phyloP scores from a whole-genome alignment of 2,329 filamentous ascomycete genomes.

The Fusarium anthophilum region DNA sequence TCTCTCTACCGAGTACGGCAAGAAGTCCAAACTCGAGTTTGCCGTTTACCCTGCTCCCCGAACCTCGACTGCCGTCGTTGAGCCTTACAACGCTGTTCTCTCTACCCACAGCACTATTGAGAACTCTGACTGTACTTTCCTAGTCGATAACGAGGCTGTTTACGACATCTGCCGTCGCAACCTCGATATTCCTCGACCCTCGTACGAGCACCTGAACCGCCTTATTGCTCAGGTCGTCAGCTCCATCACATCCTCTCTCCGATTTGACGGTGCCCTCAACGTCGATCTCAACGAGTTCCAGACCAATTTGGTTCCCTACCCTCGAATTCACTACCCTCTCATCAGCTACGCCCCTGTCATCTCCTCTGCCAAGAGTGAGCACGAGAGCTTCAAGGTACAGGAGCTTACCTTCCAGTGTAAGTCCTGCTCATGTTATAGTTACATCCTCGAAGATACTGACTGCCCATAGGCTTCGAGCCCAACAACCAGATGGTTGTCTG shows the following conservation, averaged over 20 bases:
- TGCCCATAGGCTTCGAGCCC: slow-evolving; percentile 71
- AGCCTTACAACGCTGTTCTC: slow-evolving; percentile 79
- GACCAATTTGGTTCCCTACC: slow-evolving; percentile 79
- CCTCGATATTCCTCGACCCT: slow-evolving; percentile 74
- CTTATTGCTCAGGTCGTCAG: slow-evolving; percentile 79
- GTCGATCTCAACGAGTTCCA: slow-evolving; percentile 82
- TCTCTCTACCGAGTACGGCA: slow-evolving; percentile 77
- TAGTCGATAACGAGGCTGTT: slow-evolving; percentile 79
- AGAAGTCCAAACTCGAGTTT: slow-evolving; percentile 82
- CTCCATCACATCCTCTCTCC: slow-evolving; percentile 77
- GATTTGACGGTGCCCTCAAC: slow-evolving; percentile 77
- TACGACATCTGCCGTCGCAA: slow-evolving; percentile 80
- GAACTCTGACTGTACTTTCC: slow-evolving; percentile 82
- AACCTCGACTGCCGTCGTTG: slow-evolving; percentile 75
- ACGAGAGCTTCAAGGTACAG: slow-evolving; percentile 88
- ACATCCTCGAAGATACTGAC: slow-evolving; percentile 37
- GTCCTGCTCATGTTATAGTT: slow-evolving; percentile 39
- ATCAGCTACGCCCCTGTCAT: slow-evolving; percentile 79
- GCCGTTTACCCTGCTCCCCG: slow-evolving; percentile 76
- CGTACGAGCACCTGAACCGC: slow-evolving; percentile 77
- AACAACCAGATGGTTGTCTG: slow-evolving; percentile 84
- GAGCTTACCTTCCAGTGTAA: slow-evolving; percentile 80
- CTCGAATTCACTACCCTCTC: slow-evolving; percentile 77
- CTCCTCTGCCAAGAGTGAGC: slow-evolving; percentile 78
- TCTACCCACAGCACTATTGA: slow-evolving; percentile 80